phyloP scores from a whole-genome alignment of 768 basidiomycete species.

The Podaxis carcinomalis region DNA sequence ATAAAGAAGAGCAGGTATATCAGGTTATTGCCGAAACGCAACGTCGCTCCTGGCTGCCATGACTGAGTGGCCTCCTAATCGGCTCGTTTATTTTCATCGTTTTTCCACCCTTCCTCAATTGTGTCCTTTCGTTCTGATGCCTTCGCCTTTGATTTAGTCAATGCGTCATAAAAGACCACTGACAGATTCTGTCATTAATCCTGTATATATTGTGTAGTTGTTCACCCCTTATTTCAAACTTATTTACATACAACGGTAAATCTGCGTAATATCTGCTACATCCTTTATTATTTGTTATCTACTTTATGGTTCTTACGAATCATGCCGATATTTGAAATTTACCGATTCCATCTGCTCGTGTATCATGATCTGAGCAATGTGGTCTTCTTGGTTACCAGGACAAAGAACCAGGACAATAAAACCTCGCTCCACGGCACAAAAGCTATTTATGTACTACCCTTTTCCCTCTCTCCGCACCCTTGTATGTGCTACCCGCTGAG shows the following conservation, averaged over 20 bases:
- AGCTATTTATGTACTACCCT: neutral
- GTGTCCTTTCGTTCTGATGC: neutral
- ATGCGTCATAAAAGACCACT: neutral
- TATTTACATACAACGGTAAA: neutral
- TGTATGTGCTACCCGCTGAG: slow-evolving; percentile 2
- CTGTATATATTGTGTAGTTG: neutral
- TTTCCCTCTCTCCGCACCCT: neutral
- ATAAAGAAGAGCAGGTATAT: slow-evolving; percentile 52
- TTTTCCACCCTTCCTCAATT: neutral
- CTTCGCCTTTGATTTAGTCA: neutral
- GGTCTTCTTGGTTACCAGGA: too few species aligned
- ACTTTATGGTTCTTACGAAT: too few species aligned
- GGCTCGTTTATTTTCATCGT: neutral
- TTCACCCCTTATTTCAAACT: neutral
- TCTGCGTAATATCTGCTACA: neutral
- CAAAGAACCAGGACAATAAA: too few species aligned
- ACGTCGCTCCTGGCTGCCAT: neutral
- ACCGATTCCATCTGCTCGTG: too few species aligned
- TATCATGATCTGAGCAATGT: too few species aligned
- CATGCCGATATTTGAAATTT: too few species aligned
- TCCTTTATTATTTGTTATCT: too few species aligned
- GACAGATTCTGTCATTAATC: neutral
- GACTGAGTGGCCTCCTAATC: neutral
- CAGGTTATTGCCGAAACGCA: slow-evolving; percentile 37
- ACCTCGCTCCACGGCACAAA: too few species aligned